Base-by-base conservation (phyloP, 208 protist genomes). In the Leishmania tarentolae region DNA sequence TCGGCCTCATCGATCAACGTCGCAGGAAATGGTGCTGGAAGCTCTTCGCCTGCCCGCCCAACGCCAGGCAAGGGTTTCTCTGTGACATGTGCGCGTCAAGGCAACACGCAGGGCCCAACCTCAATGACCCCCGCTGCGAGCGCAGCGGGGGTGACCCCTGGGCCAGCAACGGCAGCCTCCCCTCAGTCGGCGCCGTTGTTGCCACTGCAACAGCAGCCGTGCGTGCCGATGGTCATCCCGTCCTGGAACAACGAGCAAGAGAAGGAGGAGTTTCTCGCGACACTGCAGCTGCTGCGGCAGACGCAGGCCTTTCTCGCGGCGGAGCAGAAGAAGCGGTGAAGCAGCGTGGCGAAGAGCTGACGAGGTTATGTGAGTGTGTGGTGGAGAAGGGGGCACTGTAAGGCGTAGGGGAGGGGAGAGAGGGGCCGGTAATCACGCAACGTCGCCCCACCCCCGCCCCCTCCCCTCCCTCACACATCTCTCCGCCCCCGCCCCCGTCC, bases 201-300 rank as follows among this genome's bases (percentile, higher is more conserved):
- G 21, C 44, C 76, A 9, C 50, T 40, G 50, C 76, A 57, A 50
- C 82, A 86, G 78, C 82, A 76, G 78, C 82, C 82, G 11, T 83
- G 77, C 46, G 85, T 94, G 73, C 89, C 90, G 46, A 85, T 87
- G 68, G 80, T 93, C 44, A 92, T 96, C 68, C 82, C 93, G 3
- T 96, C 93, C 24, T 96, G 93, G 93, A 85, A 89, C 50, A 84
- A 85, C 37, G 59, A 84, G 69, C 76, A 87, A 21, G 93, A 96
- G 80, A 86, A 88, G 52, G 84, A 92, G 24, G 90, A 94, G 84
- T 94, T 96, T 79, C 56, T 94, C 42, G 69, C 80, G 31, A 88
- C 91, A 35, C 68, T 94, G 61, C 79, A 77, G 15, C 65, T 92
- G n/a, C 79, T 96, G 61, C 77, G 81, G 40, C 57, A 81, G 21